A percentile compares a stretch with the other conserved stretches of the same genome.
These are phyloP conservation scores for Kodamaea suecica DNA, from an alignment of 1,139 yeast genomes.

Conservation along the genomic window DNA sequence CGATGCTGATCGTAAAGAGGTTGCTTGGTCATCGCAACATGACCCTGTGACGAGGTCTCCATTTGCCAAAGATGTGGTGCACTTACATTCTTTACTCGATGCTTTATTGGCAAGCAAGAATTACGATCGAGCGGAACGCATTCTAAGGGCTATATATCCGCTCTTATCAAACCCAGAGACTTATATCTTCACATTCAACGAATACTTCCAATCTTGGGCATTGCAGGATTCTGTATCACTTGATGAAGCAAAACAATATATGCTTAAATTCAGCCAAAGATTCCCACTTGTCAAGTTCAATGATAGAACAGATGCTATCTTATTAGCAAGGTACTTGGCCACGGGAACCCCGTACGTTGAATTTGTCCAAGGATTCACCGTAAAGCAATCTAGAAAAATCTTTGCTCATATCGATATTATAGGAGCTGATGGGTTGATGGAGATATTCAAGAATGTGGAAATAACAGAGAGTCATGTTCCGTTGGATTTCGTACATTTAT, in stretches of 20 bases:
- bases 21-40: slow-evolving; percentile 40
- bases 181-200: slow-evolving; percentile 36
- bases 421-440: slow-evolving; percentile 59
- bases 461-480: slow-evolving; percentile 35
- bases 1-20: slow-evolving; percentile 19
- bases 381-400: slow-evolving; percentile 30
- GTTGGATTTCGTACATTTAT: slow-evolving; percentile 29
- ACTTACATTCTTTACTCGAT: slow-evolving; percentile 74
- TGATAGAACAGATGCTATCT: slow-evolving; percentile 47
- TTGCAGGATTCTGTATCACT: slow-evolving; percentile 26
- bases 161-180: slow-evolving; percentile 33
- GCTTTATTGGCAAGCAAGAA: slow-evolving; percentile 73
- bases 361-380: slow-evolving; percentile 19
- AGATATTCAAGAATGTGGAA: slow-evolving; percentile 25
- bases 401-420: slow-evolving; percentile 66
- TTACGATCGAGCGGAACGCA: slow-evolving; percentile 67
- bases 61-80: slow-evolving; percentile 56
- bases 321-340: slow-evolving; percentile 15
- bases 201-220: slow-evolving; percentile 36
- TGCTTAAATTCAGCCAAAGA: slow-evolving; percentile 25
- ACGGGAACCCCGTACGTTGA: slow-evolving; percentile 12
- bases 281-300: slow-evolving; percentile 33
- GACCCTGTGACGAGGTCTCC: slow-evolving; percentile 46
- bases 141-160: slow-evolving; percentile 55
- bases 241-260: slow-evolving; percentile 27